Evolutionary conservation across 805 yeast genomes (phyloP).

Genomic region (Schwanniomyces polymorphus): DNA sequence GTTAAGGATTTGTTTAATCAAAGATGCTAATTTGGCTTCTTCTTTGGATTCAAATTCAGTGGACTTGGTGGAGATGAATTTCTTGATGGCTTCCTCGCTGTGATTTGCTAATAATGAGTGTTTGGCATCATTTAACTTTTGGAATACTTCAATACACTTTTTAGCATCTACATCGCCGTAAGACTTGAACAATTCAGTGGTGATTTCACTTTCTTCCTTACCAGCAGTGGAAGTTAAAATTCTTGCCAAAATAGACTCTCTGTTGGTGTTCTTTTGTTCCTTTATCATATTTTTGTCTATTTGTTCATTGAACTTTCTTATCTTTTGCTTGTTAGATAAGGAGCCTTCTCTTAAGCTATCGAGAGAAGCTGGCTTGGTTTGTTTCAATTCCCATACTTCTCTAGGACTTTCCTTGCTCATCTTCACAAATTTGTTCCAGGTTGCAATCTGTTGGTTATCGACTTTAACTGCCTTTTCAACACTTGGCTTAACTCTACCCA

Average conservation of each 20-base stretch:
- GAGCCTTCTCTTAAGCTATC: slow-evolving; percentile 20
- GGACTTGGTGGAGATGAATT: slow-evolving; percentile 31
- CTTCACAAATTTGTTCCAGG: slow-evolving; percentile 74
- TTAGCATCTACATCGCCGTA: slow-evolving; percentile 33
- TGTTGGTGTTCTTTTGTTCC: slow-evolving; percentile 41
- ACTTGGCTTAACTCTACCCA: slow-evolving; percentile 84
- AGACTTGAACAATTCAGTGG: slow-evolving; percentile 28
- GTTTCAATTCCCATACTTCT: slow-evolving; percentile 51
- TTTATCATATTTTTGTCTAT: slow-evolving; percentile 45
- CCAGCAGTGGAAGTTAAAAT: slow-evolving; percentile 34
- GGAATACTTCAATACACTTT: slow-evolving; percentile 36
- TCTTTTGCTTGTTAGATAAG: slow-evolving; percentile 12
- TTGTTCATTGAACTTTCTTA: slow-evolving; percentile 32
- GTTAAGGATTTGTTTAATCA: slow-evolving; percentile 33
- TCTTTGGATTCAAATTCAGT: slow-evolving; percentile 28
- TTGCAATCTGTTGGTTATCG: slow-evolving; percentile 68
- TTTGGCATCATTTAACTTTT: slow-evolving; percentile 24
- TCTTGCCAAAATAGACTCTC: slow-evolving; percentile 46
- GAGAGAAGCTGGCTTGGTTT: slow-evolving; percentile 41
- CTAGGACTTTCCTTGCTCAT: slow-evolving; percentile 57
- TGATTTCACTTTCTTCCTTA: slow-evolving; percentile 16
- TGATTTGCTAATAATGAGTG: slow-evolving; percentile 21
- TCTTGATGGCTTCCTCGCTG: slow-evolving; percentile 19
- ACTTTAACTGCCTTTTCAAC: slow-evolving; percentile 63
- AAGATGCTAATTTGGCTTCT: slow-evolving; percentile 32